phyloP scores from a whole-genome alignment of 2,329 filamentous ascomycete genomes.

The Lithohypha guttulata region DNA sequence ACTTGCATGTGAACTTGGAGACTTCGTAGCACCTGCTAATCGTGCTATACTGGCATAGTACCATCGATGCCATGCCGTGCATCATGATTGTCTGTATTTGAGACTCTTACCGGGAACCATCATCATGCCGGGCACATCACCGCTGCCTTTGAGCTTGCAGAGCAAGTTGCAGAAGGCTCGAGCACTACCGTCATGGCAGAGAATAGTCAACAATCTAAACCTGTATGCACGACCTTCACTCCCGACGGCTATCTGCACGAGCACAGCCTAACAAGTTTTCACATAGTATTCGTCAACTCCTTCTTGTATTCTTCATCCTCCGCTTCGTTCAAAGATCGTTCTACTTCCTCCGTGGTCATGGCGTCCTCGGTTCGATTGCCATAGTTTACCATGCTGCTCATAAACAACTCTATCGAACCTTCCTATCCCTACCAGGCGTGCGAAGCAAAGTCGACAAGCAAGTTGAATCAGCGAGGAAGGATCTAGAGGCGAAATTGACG shows the following conservation, averaged over 20 bases:
- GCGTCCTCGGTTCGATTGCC: conserved; percentile 64
- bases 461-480: conserved; percentile 65
- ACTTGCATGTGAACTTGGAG: too few relatives aligned
- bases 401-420: conserved; percentile 68
- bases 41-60: too few relatives aligned
- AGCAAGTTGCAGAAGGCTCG: conserved; percentile 32
- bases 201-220: conserved; percentile 31
- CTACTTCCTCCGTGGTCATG: conserved; percentile 80
- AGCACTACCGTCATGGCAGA: conserved; percentile 26
- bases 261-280: neutral
- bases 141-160: conserved; percentile 34
- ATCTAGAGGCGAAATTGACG: conserved; percentile 75
- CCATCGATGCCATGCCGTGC: too few relatives aligned
- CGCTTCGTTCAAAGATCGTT: conserved; percentile 70
- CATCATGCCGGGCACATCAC: conserved; percentile 31
- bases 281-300: conserved; percentile 64
- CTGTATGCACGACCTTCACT: conserved; percentile 27
- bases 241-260: neutral
- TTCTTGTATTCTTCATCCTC: conserved; percentile 80
- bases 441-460: conserved; percentile 76
- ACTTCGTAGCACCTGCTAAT: too few relatives aligned
- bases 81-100: too few relatives aligned
- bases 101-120: too few relatives aligned
- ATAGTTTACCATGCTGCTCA: conserved; percentile 63
- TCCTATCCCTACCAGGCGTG: conserved; percentile 78